A percentile compares a stretch with the other conserved stretches of the same genome.
These are phyloP conservation scores for Didymella keratinophila DNA, from an alignment of 2,329 filamentous ascomycete genomes.

Conservation along the genomic window DNA sequence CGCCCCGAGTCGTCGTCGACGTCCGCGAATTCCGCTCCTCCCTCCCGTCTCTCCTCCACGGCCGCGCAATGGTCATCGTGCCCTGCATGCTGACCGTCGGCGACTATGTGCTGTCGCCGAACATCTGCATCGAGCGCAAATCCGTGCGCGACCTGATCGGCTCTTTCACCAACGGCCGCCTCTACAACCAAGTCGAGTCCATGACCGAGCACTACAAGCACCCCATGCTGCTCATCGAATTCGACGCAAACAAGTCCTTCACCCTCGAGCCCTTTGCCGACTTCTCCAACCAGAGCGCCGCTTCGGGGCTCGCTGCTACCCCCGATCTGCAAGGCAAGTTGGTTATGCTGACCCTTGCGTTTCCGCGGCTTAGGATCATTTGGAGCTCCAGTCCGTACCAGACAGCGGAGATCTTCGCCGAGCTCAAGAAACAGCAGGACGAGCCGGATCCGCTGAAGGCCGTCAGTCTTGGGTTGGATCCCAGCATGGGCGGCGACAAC, in stretches of 20 bases:
- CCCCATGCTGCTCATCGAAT: conserved; percentile 94
- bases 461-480: conserved; percentile 80
- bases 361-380: conserved; percentile 87
- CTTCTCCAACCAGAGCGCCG: conserved; percentile 54
- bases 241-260: conserved; percentile 96
- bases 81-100: conserved; percentile 96
- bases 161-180: conserved; percentile 88
- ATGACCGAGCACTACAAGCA: conserved; percentile 94
- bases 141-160: conserved; percentile 89
- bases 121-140: conserved; percentile 94
- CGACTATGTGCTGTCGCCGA: conserved; percentile 91
- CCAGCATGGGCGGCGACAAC: conserved; percentile 61
- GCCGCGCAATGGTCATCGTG: conserved; percentile 84
- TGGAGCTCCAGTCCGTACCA: conserved; percentile 95
- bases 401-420: conserved; percentile 95
- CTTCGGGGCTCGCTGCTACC: conserved; percentile 62
- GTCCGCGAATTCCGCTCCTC: conserved; percentile 96
- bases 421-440: conserved; percentile 85
- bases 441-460: conserved; percentile 92
- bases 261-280: conserved; percentile 73
- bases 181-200: conserved; percentile 90
- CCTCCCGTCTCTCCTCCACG: conserved; percentile 88
- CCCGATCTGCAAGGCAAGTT: conserved; percentile 90
- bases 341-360: conserved; percentile 89
- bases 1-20: conserved; percentile 91